These are phyloP conservation scores for Boletus vinaceobasis DNA, from an alignment of 768 basidiomycete genomes.

Conservation along the genomic window DNA sequence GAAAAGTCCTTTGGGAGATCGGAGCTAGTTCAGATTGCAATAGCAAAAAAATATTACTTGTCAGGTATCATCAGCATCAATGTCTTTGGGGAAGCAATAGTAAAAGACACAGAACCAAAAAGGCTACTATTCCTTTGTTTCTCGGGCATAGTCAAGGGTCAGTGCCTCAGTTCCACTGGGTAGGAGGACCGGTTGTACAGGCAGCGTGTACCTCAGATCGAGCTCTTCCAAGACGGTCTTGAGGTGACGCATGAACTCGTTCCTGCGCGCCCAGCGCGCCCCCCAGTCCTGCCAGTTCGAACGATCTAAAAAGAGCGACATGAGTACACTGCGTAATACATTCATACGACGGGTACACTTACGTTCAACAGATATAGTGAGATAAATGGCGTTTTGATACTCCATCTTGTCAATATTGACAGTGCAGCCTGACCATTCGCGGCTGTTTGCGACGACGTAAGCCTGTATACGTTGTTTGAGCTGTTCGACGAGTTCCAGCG, in stretches of 20 bases:
- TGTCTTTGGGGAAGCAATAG: neutral
- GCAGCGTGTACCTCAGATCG: constrained; percentile 66
- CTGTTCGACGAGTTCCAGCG: constrained; percentile 67
- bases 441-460: constrained; percentile 60
- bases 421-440: constrained; percentile 66
- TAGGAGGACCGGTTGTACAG: constrained; percentile 67
- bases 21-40: neutral
- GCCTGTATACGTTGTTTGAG: constrained; percentile 54
- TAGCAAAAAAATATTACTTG: neutral
- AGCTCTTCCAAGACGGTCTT: constrained; percentile 72
- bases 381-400: constrained; percentile 65
- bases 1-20: neutral
- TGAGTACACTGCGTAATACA: neutral
- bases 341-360: constrained; percentile 26
- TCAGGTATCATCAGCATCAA: neutral
- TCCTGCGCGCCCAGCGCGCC: constrained; percentile 72
- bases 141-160: neutral
- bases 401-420: constrained; percentile 81
- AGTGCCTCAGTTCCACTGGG: constrained; percentile 25
- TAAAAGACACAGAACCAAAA: neutral
- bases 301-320: constrained; percentile 45
- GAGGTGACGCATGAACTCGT: constrained; percentile 70
- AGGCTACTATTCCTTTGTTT: neutral
- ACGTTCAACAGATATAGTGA: constrained; percentile 73
- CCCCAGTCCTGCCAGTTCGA: constrained; percentile 90